Evolutionary conservation across 768 basidiomycete species (phyloP).

Genomic region (Collybia sp.): DNA sequence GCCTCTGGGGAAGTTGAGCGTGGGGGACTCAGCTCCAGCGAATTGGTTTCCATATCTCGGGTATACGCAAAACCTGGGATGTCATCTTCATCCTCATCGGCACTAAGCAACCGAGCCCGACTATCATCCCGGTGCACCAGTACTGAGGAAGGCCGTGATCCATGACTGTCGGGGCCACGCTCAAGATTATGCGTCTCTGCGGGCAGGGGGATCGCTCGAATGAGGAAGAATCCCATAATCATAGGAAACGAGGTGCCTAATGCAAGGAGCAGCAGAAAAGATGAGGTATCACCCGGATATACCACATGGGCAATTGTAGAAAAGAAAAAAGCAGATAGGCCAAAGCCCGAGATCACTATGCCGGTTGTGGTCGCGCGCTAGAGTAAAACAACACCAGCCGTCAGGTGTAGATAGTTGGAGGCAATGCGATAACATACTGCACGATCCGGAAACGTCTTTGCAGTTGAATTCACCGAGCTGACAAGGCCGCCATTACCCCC

Average conservation of each 20-base stretch:
- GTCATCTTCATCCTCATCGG: constrained; percentile 4
- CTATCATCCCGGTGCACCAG: constrained; percentile 7
- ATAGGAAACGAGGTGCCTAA: constrained; percentile 78
- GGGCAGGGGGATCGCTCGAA: constrained; percentile 65
- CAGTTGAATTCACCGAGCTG: constrained; percentile 75
- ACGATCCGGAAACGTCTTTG: constrained; percentile 74
- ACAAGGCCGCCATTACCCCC: constrained; percentile 73
- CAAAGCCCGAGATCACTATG: constrained; percentile 81
- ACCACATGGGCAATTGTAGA: constrained; percentile 66
- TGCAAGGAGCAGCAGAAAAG: constrained; percentile 71
- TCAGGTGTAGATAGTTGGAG: neutral
- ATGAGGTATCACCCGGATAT: constrained; percentile 75
- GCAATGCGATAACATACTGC: constrained; percentile 38
- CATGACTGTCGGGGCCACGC: constrained; percentile 15
- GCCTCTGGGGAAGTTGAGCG: neutral
- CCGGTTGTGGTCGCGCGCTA: constrained; percentile 76
- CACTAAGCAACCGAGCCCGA: constrained; percentile 2
- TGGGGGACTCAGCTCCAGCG: too few species aligned
- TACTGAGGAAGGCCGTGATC: constrained; percentile 6
- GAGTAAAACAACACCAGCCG: constrained; percentile 1
- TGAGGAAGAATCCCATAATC: constrained; percentile 69
- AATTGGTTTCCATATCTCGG: too few species aligned
- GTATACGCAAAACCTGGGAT: too few species aligned
- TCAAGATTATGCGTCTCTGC: constrained; percentile 19
- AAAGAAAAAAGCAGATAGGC: constrained; percentile 89